Conservation (phyloP, 148 eudicot species). For the Rhododendron molle region DNA sequence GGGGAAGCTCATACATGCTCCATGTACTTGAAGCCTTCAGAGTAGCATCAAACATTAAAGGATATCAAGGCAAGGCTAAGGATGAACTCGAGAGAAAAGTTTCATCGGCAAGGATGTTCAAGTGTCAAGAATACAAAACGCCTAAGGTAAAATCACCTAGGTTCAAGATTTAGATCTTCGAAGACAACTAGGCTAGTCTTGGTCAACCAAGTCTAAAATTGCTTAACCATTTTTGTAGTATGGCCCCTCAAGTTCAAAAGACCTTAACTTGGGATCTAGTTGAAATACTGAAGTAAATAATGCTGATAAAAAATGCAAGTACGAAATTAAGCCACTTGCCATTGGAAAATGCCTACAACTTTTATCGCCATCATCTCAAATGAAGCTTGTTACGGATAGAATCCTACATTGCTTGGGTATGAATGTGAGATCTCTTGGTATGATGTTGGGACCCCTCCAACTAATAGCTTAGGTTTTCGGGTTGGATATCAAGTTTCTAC, state of each 20-base stretch:
- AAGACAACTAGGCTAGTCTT: background rate
- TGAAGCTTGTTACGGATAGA: background rate
- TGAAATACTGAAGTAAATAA: background rate
- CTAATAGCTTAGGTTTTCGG: no score
- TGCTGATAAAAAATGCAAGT: background rate
- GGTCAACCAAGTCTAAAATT: background rate
- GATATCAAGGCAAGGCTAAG: background rate
- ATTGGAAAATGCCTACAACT: background rate
- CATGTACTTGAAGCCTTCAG: no score
- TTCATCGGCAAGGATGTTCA: background rate
- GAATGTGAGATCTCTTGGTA: no score
- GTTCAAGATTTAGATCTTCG: background rate
- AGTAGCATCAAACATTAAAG: background rate
- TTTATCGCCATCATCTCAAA: background rate
- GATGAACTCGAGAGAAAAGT: background rate
- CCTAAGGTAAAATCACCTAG: background rate
- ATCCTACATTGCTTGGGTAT: no score
- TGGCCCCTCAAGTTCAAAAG: background rate
- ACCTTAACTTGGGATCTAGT: background rate
- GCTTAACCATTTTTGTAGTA: background rate
- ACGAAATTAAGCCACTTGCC: background rate
- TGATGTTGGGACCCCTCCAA: no score
- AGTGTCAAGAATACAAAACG: background rate
- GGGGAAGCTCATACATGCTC: background rate
- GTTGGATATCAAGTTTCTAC: no score